These are phyloP conservation scores for Ophiosphaerella herpotricha DNA, from an alignment of 2,329 filamentous ascomycete genomes.

Conservation along the genomic window DNA sequence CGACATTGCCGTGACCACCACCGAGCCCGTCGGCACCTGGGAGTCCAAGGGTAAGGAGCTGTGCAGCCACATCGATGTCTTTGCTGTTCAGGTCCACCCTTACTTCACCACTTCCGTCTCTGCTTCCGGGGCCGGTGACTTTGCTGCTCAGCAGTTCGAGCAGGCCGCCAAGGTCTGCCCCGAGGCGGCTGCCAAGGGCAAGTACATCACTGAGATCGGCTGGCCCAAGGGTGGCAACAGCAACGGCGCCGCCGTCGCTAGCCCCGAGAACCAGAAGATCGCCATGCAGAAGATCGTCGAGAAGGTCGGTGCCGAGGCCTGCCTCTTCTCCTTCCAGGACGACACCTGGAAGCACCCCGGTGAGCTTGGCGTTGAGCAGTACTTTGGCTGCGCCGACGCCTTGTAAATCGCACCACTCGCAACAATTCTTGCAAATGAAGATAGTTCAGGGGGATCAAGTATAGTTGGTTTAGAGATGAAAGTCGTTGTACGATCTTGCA, in stretches of 20 bases:
- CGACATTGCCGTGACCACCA: constrained; percentile 70
- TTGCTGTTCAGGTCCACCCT: constrained; percentile 86
- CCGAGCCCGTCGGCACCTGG: constrained; percentile 83
- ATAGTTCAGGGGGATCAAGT: background rate
- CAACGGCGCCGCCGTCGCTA: constrained; percentile 75
- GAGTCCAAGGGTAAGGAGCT: constrained; percentile 64
- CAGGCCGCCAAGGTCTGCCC: constrained; percentile 73
- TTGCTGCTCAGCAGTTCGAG: constrained; percentile 74
- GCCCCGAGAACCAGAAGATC: constrained; percentile 65
- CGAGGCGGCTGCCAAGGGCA: constrained; percentile 61
- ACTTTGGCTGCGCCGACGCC: constrained; percentile 71
- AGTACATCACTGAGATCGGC: constrained; percentile 86
- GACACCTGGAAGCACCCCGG: constrained; percentile 82
- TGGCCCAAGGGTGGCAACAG: constrained; percentile 75
- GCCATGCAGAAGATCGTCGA: constrained; percentile 75
- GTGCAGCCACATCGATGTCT: constrained; percentile 76
- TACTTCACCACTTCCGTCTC: constrained; percentile 81
- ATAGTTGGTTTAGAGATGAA: background rate
- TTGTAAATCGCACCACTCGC: constrained; percentile 30
- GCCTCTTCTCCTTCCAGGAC: constrained; percentile 81
- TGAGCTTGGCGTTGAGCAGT: constrained; percentile 73
- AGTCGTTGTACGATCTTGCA: constrained; percentile 8
- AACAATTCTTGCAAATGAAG: background rate
- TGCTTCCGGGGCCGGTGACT: constrained; percentile 71
- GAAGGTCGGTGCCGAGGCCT: constrained; percentile 67